Evolutionary conservation across 345 rosid species (phyloP), one percentile per base, ranked within the genome.

Genomic region (Laguncularia racemosa): DNA sequence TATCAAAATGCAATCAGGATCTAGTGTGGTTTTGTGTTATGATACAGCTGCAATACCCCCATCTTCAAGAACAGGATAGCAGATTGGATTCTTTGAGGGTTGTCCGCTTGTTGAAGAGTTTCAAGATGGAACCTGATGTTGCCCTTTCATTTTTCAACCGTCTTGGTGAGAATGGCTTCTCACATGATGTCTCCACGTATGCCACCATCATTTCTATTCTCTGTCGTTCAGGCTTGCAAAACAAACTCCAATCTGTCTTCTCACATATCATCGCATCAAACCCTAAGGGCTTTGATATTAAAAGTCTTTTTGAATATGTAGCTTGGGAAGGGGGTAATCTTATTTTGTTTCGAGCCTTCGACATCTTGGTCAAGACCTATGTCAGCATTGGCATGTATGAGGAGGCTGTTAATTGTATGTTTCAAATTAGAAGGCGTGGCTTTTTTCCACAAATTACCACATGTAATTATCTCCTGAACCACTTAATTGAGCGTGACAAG

Each of bases 381-480:
- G 81, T 33, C 49, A 49, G 61, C 65, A 56, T 59, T 8, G 70
- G 59, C 12, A 73, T 78, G 92, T 81, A 84, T 61, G 82, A 81
- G 19, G 84, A 82, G 55, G 90, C 76, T 12, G 64, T 69, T 62
- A 78, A 79, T 70, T 54, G 74, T 58, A 52, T 82, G 40, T 79
- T 78, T 50, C 79, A 71, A 60, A 59, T 52, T 21, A 60, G 58
- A 15, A 51, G 70, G 5, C 43, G 49, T 21, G 81, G 82, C 28
- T 81, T 75, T 55, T 60, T 62, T 18, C 67, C 80, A 0, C 55
- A 56, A 47, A 75, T 83, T 16, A 62, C 58, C 10, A 44, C 98
- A 0, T 84, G 78, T 62, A 84, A 88, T 71, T 88, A 70, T 71
- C 76, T 88, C 48, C 59, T 86, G 81, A 81, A 81, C 55, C 73